Base-by-base conservation (phyloP, 768 basidiomycete species). In the Hygrophorus pudorinus region DNA sequence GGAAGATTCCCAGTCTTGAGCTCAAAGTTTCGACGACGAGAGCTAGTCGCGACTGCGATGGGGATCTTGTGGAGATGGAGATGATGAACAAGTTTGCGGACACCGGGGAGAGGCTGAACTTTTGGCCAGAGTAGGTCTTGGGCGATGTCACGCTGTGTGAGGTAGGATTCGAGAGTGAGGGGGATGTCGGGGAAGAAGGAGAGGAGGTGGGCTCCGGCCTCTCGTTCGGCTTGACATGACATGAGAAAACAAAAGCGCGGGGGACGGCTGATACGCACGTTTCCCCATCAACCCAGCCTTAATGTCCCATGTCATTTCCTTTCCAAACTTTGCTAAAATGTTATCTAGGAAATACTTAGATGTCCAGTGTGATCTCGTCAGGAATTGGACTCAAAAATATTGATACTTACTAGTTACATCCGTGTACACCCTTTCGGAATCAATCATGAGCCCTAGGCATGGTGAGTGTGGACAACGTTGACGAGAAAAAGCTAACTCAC, bases 201-300 rank as follows among this genome's bases (percentile, higher is more conserved):
- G 41, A 88, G 73, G 7, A 87, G 75, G 51, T 86, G 71, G n/a
- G 65, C 61, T 2, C 75, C 74, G 1, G 83, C 75, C 36, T 73
- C 75, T 30, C 67, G 61, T 63, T 84, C 81, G 46, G 82, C 89
- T 85, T 4, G 27, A 18, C 14, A 41, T 42, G 36, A 21, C 27
- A 38, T 38, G 6, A 31, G 30, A n/a, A 14, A 34, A 48, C 31
- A 20, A 24, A 21, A 20, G n/a, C 20, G 7, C n/a, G 10, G 36
- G 39, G 16, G 35, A 69, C 44, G 38, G 13, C 14, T 13, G 13
- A 32, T n/a, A 46, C 50, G 18, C 24, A 86, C 87, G 76, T 68
- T 83, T 85, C 44, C 88, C 88, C 88, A 90, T 91, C 46, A 84
- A 75, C 0, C 81, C 84, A n/a, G 84, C 79, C 56, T 90, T 89